Conservation (phyloP, 495 filamentous ascomycete genomes). For the Lasiosphaeria ovina region DNA sequence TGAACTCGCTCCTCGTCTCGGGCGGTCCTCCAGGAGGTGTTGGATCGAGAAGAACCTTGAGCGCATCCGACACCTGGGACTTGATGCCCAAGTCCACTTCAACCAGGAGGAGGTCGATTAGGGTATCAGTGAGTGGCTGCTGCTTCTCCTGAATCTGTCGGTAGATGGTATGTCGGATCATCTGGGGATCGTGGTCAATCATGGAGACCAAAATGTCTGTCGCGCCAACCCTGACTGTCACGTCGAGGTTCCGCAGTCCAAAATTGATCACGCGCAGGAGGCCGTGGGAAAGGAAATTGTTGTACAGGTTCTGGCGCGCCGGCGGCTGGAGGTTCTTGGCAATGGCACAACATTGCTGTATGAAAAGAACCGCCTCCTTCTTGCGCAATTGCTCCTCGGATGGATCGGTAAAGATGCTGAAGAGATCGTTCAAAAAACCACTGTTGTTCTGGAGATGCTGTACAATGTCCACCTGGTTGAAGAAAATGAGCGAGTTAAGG, state of each 20-base stretch:
- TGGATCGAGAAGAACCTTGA: constrained; percentile 93
- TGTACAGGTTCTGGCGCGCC: constrained; percentile 74
- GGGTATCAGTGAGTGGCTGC: constrained; percentile 83
- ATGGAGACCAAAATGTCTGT: constrained; percentile 92
- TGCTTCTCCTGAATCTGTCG: constrained; percentile 84
- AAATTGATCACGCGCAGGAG: constrained; percentile 89
- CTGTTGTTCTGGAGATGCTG: constrained; percentile 81
- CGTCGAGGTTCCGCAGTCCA: constrained; percentile 79
- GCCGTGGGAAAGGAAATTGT: constrained; percentile 84
- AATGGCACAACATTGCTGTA: constrained; percentile 93
- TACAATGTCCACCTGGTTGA: constrained; percentile 97
- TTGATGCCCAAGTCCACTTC: constrained; percentile 94
- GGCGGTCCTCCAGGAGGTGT: constrained; percentile 50
- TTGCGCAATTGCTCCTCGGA: constrained; percentile 66
- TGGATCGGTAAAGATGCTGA: constrained; percentile 74
- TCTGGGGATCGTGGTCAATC: constrained; percentile 90
- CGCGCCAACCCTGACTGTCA: constrained; percentile 82
- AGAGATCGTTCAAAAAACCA: constrained; percentile 81
- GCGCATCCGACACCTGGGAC: constrained; percentile 91
- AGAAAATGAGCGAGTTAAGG: constrained; percentile 97
- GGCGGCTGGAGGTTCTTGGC: constrained; percentile 90
- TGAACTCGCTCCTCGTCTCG: constrained; percentile 67
- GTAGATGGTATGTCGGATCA: constrained; percentile 92
- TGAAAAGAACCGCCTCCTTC: constrained; percentile 92
- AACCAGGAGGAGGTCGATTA: constrained; percentile 87